Base-by-base conservation (phyloP, 192 early-diverging fungal genomes). In the Podila minutissima region DNA sequence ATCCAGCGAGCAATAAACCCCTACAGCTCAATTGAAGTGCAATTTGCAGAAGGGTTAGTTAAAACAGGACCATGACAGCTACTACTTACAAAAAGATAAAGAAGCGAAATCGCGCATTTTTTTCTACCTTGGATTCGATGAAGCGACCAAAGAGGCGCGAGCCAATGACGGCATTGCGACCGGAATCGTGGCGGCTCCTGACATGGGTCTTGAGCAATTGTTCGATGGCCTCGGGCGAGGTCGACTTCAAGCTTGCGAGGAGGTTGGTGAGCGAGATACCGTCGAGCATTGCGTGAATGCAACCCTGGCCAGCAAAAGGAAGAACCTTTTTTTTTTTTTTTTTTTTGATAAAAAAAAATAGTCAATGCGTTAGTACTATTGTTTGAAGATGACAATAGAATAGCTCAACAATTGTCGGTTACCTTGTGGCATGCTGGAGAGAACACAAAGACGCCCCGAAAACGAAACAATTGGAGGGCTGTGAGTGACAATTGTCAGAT, bases 301-400 rank as follows among this genome's bases (percentile, higher is more conserved):
- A 62, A 3, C 74, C 74, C 32, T 71, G 68, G 9, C 74, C 74
- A 17, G 74, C 67, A 51, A 77, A 77, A 3, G 74, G 74, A 3
- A 77, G 49, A 12, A 75, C 28, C 74, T 75, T 13, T 17, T 46
- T 11, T 35, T 37, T 37, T 35, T 35, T 35, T 35, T 17, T 46
- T 11, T 35, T 37, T 37, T 35, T 35, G 1, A 2, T 35, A 35
- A 35, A 7, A 35, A 35, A 7, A 35, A 35, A 35, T 7, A 6
- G 33, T 7, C 33, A 7, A 35, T 0, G 17, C 31, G 13, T 22
- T 15, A 57, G n/a, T 24, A 15, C 53, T 11, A 38, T 22, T 1
- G 31, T 32, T 26, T 12, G 31, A 26, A 31, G 32, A 69, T 0
- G 35, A 59, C 17, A 64, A 6, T 35, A 35, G 33, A 35, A 35